Percentiles rank a stretch among this genome's conserved stretches.
phyloP scores from a whole-genome alignment of 2,329 filamentous ascomycete species.

The Hypoxylon sp. region DNA sequence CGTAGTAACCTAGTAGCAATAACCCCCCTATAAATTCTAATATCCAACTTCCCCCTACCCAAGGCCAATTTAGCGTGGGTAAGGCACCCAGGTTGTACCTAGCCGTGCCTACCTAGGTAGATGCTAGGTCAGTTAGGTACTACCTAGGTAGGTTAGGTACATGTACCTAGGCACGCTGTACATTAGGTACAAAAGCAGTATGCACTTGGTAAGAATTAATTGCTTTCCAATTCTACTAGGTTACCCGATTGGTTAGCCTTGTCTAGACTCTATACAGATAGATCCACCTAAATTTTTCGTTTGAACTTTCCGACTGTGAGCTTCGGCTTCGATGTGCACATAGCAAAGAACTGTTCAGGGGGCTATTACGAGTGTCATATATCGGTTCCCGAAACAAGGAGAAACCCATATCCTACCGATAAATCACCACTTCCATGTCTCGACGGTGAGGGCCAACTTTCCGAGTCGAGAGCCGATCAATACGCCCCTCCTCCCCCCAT shows the following conservation, averaged over 20 bases:
- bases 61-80: slow-evolving; percentile 1
- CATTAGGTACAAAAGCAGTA: not conserved
- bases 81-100: not conserved
- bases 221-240: slow-evolving; percentile 1
- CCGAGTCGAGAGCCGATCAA: slow-evolving; percentile 17
- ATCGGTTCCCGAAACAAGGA: not conserved
- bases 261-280: not conserved
- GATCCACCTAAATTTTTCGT: slow-evolving; percentile 28
- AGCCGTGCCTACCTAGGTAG: not conserved
- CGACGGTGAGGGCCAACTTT: slow-evolving; percentile 1
- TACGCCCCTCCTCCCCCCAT: not conserved
- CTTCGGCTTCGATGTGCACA: not conserved
- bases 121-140: not conserved
- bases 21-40: slow-evolving; percentile 15
- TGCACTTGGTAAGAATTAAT: slow-evolving; percentile 1
- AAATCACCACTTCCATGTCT: slow-evolving; percentile 9
- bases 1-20: slow-evolving; percentile 2
- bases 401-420: not conserved
- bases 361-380: not conserved
- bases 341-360: not conserved
- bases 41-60: not conserved
- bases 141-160: no score
- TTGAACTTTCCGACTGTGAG: not conserved
- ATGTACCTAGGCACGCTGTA: no score
- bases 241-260: slow-evolving; percentile 24